Percentiles rank a stretch among this genome's conserved stretches.
phyloP scores from a whole-genome alignment of 495 filamentous ascomycete species.

The Hyaloscypha finlandica region DNA sequence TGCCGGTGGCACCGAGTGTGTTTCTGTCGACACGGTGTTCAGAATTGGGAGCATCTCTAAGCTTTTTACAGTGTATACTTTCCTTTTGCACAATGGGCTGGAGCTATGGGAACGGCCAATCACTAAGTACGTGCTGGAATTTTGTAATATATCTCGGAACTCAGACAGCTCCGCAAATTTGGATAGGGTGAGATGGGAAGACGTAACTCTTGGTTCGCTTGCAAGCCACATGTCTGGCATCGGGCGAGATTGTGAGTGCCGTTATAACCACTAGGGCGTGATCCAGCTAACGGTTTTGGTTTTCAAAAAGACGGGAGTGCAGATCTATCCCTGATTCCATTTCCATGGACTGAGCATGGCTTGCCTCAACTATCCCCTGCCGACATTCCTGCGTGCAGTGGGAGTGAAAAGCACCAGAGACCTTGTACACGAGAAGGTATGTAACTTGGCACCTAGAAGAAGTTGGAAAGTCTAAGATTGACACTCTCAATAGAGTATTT shows the following conservation, averaged over 20 bases:
- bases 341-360: slow-evolving; percentile 1
- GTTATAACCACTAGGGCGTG: background rate
- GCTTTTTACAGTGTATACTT: slow-evolving; percentile 47
- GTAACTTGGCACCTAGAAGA: background rate
- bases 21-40: slow-evolving; percentile 46
- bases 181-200: slow-evolving; percentile 49
- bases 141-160: slow-evolving; percentile 22
- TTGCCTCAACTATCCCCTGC: background rate
- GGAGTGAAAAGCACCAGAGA: background rate
- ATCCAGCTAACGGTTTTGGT: background rate
- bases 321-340: slow-evolving; percentile 4
- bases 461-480: background rate
- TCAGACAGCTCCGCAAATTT: slow-evolving; percentile 23
- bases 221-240: slow-evolving; percentile 57
- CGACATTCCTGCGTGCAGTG: background rate
- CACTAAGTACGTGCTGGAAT: slow-evolving; percentile 58
- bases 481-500: slow-evolving; percentile 32
- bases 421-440: slow-evolving; percentile 1
- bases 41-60: slow-evolving; percentile 54
- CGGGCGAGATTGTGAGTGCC: slow-evolving; percentile 34
- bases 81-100: slow-evolving; percentile 42
- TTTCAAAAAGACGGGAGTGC: background rate
- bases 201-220: slow-evolving; percentile 55
- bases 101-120: slow-evolving; percentile 40
- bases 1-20: slow-evolving; percentile 36